These are phyloP conservation scores for Pulicaria dysenterica DNA, from an alignment of 129 eudicot species.

Conservation along the genomic window DNA sequence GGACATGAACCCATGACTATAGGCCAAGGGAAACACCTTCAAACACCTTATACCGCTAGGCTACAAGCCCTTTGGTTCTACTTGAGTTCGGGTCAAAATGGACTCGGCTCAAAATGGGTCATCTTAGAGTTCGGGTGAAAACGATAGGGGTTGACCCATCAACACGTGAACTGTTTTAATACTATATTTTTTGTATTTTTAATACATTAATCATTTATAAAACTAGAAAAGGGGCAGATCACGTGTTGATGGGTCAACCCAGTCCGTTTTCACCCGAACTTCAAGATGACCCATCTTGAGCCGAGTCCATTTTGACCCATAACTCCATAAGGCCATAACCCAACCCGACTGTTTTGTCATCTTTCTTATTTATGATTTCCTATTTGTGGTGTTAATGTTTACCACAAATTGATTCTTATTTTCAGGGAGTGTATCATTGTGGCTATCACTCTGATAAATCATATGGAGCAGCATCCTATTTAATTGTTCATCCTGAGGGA, in stretches of 20 bases:
- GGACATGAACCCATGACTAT: too few species aligned
- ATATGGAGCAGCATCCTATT: conserved; percentile 74
- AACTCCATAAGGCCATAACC: background rate
- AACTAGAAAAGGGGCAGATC: too few species aligned
- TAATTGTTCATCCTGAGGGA: conserved; percentile 69
- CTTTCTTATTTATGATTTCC: background rate
- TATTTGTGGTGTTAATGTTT: conserved; percentile 12
- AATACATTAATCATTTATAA: too few species aligned
- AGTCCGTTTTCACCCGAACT: background rate
- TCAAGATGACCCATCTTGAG: background rate
- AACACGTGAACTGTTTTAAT: too few species aligned
- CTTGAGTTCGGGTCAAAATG: background rate
- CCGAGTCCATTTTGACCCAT: background rate
- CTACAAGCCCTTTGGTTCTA: too few species aligned
- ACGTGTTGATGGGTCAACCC: background rate
- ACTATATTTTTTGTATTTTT: too few species aligned
- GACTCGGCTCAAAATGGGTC: background rate
- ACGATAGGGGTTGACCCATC: background rate
- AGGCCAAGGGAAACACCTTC: too few species aligned
- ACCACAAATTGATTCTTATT: conserved; percentile 7
- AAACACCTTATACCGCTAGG: too few species aligned
- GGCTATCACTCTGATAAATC: conserved; percentile 80
- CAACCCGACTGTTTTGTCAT: background rate
- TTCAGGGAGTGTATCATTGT: conserved; percentile 77
- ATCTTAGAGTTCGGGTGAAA: background rate